Evolutionary conservation across 1,139 yeast genomes (phyloP).

Genomic region (Scheffersomyces segobiensis): DNA sequence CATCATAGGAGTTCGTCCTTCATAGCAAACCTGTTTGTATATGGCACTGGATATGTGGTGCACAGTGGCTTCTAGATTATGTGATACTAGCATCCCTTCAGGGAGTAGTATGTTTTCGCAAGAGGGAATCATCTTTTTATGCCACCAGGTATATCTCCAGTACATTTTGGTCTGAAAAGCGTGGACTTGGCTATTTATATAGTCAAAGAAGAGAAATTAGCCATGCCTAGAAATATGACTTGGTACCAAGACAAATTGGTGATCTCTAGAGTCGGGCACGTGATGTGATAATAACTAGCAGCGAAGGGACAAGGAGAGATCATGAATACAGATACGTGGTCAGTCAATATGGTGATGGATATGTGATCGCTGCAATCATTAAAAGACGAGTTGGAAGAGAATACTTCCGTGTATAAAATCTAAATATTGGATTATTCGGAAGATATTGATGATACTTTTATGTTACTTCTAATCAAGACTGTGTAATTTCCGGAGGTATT

Average conservation of each 20-base stretch:
- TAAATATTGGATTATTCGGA: background rate
- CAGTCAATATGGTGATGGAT: background rate
- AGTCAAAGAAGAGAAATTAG: background rate
- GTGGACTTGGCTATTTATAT: background rate
- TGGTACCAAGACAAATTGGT: background rate
- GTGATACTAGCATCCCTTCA: conserved; percentile 38
- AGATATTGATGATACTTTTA: background rate
- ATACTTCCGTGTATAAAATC: too few relatives aligned
- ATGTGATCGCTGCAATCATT: background rate
- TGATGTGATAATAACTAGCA: background rate
- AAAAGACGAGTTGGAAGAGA: background rate
- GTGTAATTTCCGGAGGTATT: too few relatives aligned
- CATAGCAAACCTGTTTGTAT: conserved; percentile 41
- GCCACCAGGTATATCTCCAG: conserved; percentile 36
- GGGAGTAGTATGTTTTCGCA: conserved; percentile 32
- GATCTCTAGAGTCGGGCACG: background rate
- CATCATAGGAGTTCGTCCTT: conserved; percentile 41
- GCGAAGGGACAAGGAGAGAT: background rate
- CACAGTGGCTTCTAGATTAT: conserved; percentile 19
- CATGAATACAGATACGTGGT: background rate
- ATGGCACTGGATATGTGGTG: conserved; percentile 23
- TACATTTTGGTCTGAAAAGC: conserved; percentile 24
- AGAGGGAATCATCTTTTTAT: conserved; percentile 27
- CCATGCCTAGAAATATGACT: background rate
- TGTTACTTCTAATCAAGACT: too few relatives aligned